Evolutionary conservation across 2,329 filamentous ascomycete species (phyloP).

Genomic region (Fusarium caatingaense): DNA sequence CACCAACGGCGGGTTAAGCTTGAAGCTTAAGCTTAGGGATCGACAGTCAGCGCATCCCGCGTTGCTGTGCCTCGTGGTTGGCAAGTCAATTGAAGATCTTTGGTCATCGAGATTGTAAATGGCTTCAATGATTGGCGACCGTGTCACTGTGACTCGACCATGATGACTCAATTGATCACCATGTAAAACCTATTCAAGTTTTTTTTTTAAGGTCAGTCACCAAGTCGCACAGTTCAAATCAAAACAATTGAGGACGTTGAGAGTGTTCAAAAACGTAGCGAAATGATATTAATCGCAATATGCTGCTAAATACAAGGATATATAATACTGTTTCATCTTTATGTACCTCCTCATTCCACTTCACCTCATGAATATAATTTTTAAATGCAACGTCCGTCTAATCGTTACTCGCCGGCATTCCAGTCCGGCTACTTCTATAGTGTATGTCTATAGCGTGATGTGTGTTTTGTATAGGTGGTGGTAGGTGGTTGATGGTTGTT

Average conservation of each 20-base stretch:
- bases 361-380: constrained; percentile 6
- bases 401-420: constrained; percentile 31
- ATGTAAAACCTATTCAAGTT: background rate
- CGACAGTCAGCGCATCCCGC: background rate
- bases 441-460: constrained; percentile 9
- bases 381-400: constrained; percentile 30
- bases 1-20: background rate
- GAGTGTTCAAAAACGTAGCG: constrained; percentile 3
- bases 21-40: background rate
- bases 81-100: background rate
- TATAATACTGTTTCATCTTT: constrained; percentile 29
- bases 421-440: constrained; percentile 30
- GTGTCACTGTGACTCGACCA: background rate
- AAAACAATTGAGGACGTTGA: background rate
- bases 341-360: constrained; percentile 17
- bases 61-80: background rate
- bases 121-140: background rate
- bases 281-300: constrained; percentile 29
- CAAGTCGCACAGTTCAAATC: too few relatives aligned
- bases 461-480: background rate
- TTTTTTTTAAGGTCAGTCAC: too few relatives aligned
- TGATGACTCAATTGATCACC: background rate
- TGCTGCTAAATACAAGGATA: constrained; percentile 37
- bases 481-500: background rate
- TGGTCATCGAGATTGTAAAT: background rate